Conservation (phyloP, 768 basidiomycete species). For the Tulasnella sp. region DNA sequence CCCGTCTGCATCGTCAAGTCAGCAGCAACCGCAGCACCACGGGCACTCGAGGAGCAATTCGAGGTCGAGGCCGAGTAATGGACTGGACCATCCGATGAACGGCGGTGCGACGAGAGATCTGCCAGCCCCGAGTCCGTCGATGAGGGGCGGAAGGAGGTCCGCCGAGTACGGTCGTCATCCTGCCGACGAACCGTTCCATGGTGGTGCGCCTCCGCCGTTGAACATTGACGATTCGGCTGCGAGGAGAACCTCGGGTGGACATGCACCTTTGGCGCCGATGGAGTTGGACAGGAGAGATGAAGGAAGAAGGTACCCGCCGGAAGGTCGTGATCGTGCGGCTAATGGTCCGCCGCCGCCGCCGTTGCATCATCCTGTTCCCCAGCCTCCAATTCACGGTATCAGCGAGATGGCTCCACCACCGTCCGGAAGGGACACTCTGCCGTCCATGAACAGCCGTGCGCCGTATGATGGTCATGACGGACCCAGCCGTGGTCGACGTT, state of each 20-base stretch:
- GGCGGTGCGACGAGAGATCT: slow-evolving; percentile 38
- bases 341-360: slow-evolving; percentile 40
- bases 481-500: slow-evolving; percentile 4
- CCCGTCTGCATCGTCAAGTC: not conserved
- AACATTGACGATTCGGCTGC: slow-evolving; percentile 48
- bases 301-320: slow-evolving; percentile 33
- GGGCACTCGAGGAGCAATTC: not conserved
- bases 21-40: not conserved
- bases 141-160: slow-evolving; percentile 1
- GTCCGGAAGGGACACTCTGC: not conserved
- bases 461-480: slow-evolving; percentile 1
- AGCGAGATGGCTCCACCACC: slow-evolving; percentile 26
- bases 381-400: slow-evolving; percentile 27
- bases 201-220: slow-evolving; percentile 73
- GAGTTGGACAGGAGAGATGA: slow-evolving; percentile 41
- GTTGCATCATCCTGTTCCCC: slow-evolving; percentile 62
- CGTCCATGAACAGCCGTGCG: not conserved
- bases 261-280: slow-evolving; percentile 72
- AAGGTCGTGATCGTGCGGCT: slow-evolving; percentile 22
- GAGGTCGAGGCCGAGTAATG: not conserved
- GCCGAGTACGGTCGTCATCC: slow-evolving; percentile 31
- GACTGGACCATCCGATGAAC: slow-evolving; percentile 26
- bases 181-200: slow-evolving; percentile 58
- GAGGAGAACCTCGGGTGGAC: slow-evolving; percentile 25
- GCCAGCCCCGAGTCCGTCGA: slow-evolving; percentile 32